Evolutionary conservation across 31 red algal species (phyloP), one percentile per base, ranked within the genome.

Genomic region (Porphyra umbilicalis): DNA sequence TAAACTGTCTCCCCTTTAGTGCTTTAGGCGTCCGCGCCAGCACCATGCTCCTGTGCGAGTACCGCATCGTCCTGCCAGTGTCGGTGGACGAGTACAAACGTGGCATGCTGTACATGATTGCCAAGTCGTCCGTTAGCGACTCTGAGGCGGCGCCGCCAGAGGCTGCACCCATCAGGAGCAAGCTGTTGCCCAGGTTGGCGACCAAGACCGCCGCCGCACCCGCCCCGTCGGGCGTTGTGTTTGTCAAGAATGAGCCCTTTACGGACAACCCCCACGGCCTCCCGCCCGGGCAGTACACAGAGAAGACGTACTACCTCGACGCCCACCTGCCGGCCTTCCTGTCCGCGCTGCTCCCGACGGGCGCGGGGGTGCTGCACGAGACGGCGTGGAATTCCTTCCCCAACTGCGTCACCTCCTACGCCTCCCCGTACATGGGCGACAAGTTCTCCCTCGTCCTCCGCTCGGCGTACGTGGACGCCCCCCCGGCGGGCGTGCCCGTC

Each of bases 41-140:
- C n/a, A n/a, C 25, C 42, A 96, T 93, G 90, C 39, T 96, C n/a
- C 83, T 96, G 36, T 90, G 87, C 33, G 93, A 96, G 78, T 96
- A 96, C 76, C 86, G 93, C 30, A 77, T 96, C 33, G 77, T 89
- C 29, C 36, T 96, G 75, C 93, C 93, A 13, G 76, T 92, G 78
- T 81, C 87, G 6, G 86, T 88, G 13, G 82, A 93, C 20, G 93
- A 96, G 68, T 71, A 97, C 75, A 80, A 89, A 79, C 40, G 93
- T 34, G 96, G 88, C 34, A 94, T 96, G 88, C 88, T 98, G 40
- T 98, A 98, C 83, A 98, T 98, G 96, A 93, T 98, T 20, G 96
- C 96, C 36, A 96, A 95, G 91, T 71, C 57, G 13, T 71, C 57
- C 0, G 2, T 71, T 25, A 18, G 57, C 57, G 57, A 71, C 57